Evolutionary conservation across 164 flowering plant species (phyloP), one percentile per base, ranked within the genome.

Genomic region (Saururus chinensis): DNA sequence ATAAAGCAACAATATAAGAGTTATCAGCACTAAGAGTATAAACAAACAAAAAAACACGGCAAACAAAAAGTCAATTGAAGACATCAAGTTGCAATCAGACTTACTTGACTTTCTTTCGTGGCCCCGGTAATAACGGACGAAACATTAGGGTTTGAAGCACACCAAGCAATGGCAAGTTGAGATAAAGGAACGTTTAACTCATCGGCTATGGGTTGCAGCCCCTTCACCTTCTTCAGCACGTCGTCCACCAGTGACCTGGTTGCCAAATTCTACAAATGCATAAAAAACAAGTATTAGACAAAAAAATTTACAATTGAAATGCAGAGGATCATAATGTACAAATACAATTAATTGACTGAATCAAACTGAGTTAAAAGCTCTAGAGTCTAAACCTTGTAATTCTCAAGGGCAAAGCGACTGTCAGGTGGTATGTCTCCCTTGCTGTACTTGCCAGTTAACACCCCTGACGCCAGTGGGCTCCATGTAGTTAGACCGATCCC

Each of bases 151-250:
- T 95, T 95, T 16, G 96, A 60, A 68, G 97, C 96, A 74, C 97
- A 95, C 99, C 99, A 95, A 60, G 99, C 99, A 77, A 95, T 91
- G 53, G 99, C 92, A 64, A 95, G 93, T 70, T 91, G 99, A 70
- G 99, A 65, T 61, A 95, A 60, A 13, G 96, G 84, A 58, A 91
- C 99, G 41, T 82, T 88, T 20, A 95, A 77, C 63, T 91, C 96
- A 24, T 83, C 86, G 9, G 99, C 99, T 65, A 91, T 89, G 60
- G 99, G 99, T 74, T 79, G 79, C 69, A 95, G 71, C 37, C 92
- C 92, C 60, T 76, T 68, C 19, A 91, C 99, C 64, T 95, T 95
- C 66, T 62, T 86, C 81, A 95, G 79, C 70, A 87, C 92, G 65
- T 91, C 98, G 67, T 95, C 99, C 63, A 85, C 95, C 83, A 95